Conservation (phyloP, 305 asterid species). For the Solanum hybrid region DNA sequence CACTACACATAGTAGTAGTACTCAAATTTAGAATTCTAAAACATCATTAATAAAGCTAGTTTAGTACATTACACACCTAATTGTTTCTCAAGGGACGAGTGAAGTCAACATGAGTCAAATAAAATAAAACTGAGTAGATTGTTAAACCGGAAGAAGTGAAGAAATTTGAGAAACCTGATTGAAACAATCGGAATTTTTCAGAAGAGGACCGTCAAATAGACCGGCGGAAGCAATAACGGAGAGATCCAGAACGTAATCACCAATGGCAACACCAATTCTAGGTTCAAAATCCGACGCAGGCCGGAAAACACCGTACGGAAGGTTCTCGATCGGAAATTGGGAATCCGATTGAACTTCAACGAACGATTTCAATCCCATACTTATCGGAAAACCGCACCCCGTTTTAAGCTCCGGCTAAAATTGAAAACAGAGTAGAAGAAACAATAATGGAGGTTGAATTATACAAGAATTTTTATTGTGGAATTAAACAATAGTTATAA, state of each 20-base stretch:
- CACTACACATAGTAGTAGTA: too few relatives aligned
- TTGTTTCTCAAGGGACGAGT: background rate
- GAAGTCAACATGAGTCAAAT: background rate
- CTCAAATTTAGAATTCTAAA: background rate
- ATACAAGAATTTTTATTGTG: background rate
- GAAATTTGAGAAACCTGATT: constrained; percentile 38
- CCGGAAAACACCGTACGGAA: constrained; percentile 85
- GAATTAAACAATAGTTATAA: background rate
- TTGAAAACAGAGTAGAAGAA: background rate
- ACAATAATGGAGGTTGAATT: background rate
- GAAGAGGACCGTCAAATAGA: constrained; percentile 63
- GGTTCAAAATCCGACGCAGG: constrained; percentile 36
- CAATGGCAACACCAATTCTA: constrained; percentile 73
- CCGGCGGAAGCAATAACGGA: constrained; percentile 57
- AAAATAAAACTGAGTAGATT: too few relatives aligned
- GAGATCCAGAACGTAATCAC: constrained; percentile 72
- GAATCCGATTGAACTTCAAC: constrained; percentile 67
- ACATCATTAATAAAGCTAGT: background rate
- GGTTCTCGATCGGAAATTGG: constrained; percentile 86
- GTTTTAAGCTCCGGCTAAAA: background rate
- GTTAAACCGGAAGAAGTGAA: background rate
- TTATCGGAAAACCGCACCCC: background rate
- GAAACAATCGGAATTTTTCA: constrained; percentile 61
- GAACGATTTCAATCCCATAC: constrained; percentile 41
- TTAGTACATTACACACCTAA: background rate